A percentile compares a stretch with the other conserved stretches of the same genome.
These are phyloP conservation scores for Leccinum rimulosum DNA, from an alignment of 768 basidiomycete genomes.

Conservation along the genomic window DNA sequence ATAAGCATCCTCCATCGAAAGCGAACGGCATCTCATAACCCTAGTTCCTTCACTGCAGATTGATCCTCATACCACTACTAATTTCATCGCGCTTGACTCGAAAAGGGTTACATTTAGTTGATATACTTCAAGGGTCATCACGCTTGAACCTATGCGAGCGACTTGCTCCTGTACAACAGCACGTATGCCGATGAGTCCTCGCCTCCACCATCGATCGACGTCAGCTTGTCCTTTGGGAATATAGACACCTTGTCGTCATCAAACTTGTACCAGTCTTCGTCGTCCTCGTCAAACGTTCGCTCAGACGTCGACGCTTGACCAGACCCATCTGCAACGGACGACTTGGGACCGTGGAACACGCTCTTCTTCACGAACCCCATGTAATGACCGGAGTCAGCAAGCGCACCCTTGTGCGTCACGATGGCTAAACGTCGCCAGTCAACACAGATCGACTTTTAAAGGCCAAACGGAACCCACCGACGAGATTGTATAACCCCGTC, in stretches of 20 bases:
- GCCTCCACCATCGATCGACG: slow-evolving; percentile 85
- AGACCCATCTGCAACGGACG: slow-evolving; percentile 1
- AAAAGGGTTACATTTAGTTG: slow-evolving; percentile 13
- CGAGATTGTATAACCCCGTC: slow-evolving; percentile 87
- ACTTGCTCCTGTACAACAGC: slow-evolving; percentile 74
- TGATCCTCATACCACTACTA: slow-evolving; percentile 10
- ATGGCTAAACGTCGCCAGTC: slow-evolving; percentile 55
- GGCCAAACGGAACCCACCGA: slow-evolving; percentile 52
- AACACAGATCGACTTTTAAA: not conserved
- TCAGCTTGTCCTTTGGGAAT: slow-evolving; percentile 82
- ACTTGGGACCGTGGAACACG: slow-evolving; percentile 47
- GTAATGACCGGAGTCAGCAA: slow-evolving; percentile 94
- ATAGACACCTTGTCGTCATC: slow-evolving; percentile 92
- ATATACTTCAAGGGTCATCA: slow-evolving; percentile 11
- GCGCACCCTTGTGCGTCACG: slow-evolving; percentile 95
- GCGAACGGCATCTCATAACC: slow-evolving; percentile 26
- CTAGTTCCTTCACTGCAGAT: slow-evolving; percentile 4
- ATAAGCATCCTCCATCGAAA: slow-evolving; percentile 15
- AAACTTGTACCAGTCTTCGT: slow-evolving; percentile 93
- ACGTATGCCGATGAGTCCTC: slow-evolving; percentile 92
- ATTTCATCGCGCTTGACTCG: slow-evolving; percentile 4
- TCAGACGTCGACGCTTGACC: slow-evolving; percentile 13
- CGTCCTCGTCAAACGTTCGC: slow-evolving; percentile 44
- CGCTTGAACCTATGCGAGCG: slow-evolving; percentile 29
- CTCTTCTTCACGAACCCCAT: slow-evolving; percentile 88